phyloP scores from a whole-genome alignment of 2,329 filamentous ascomycete genomes.

The Diplodia seriata region DNA sequence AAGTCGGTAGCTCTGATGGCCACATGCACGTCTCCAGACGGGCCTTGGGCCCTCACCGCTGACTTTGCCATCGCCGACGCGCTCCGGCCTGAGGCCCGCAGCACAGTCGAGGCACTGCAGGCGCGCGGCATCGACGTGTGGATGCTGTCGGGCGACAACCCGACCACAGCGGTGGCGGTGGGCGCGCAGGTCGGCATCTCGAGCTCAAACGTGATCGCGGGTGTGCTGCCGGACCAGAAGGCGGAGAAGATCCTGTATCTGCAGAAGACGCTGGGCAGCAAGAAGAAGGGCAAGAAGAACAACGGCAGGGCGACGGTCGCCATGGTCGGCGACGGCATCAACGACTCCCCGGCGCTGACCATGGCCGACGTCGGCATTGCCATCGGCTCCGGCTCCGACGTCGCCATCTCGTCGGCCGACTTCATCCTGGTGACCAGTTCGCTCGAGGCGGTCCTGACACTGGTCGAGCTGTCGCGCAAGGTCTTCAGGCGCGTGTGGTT shows the following conservation, averaged over 20 bases:
- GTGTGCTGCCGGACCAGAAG: slow-evolving; percentile 85
- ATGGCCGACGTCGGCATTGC: slow-evolving; percentile 84
- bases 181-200: slow-evolving; percentile 78
- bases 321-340: slow-evolving; percentile 88
- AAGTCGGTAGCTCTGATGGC: slow-evolving; percentile 53
- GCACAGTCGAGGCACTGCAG: slow-evolving; percentile 70
- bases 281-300: slow-evolving; percentile 17
- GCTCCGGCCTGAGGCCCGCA: slow-evolving; percentile 73
- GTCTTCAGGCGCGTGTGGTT: slow-evolving; percentile 81
- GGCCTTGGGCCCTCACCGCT: slow-evolving; percentile 59
- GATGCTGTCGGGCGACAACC: slow-evolving; percentile 93
- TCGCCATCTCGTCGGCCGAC: slow-evolving; percentile 80
- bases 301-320: slow-evolving; percentile 66
- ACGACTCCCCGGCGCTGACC: slow-evolving; percentile 81
- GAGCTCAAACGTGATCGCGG: slow-evolving; percentile 77
- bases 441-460: slow-evolving; percentile 72
- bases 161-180: slow-evolving; percentile 81
- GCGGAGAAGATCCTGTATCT: slow-evolving; percentile 69
- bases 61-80: slow-evolving; percentile 82
- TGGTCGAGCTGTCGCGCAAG: slow-evolving; percentile 72
- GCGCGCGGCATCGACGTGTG: slow-evolving; percentile 75
- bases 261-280: slow-evolving; percentile 45
- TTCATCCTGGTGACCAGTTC: slow-evolving; percentile 80
- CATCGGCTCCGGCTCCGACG: slow-evolving; percentile 80
- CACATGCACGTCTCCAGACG: slow-evolving; percentile 37